These are phyloP conservation scores for Aspergillus japonicus DNA, from an alignment of 2,329 filamentous ascomycete species.

Conservation along the genomic window DNA sequence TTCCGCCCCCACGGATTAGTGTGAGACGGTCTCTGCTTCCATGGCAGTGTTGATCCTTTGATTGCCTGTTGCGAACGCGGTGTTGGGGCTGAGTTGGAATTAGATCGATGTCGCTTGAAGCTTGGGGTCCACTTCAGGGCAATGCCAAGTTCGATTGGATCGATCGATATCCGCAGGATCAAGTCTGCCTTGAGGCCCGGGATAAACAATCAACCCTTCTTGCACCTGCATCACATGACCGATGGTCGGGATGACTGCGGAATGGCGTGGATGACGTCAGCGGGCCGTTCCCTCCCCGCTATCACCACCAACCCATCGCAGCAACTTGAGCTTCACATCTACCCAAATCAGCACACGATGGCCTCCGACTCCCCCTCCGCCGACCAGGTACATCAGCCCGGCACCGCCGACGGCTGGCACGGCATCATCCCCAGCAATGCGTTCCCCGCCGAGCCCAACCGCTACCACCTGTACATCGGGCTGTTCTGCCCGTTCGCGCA, in stretches of 20 bases:
- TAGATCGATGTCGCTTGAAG: background rate
- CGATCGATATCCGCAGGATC: no score
- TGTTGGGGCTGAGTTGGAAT: background rate
- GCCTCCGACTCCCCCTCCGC: background rate
- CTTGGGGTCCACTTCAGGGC: background rate
- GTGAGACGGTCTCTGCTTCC: background rate
- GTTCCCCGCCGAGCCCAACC: constrained; percentile 52
- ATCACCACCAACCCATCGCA: background rate
- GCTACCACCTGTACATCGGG: constrained; percentile 58
- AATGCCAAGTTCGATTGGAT: no score
- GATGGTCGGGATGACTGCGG: no score
- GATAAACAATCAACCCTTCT: no score
- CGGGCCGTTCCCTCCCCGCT: no score
- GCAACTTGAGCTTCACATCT: background rate
- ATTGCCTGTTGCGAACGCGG: background rate
- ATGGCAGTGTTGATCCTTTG: background rate
- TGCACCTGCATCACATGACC: no score
- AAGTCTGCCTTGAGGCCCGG: no score
- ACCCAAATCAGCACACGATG: no score
- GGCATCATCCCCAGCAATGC: constrained; percentile 49
- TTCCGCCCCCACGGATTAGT: background rate
- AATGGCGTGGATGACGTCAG: no score
- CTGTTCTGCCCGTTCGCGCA: constrained; percentile 67
- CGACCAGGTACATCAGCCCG: constrained; percentile 19
- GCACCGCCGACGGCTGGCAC: constrained; percentile 46